Base-by-base conservation (phyloP, 2,329 filamentous ascomycete genomes). In the Alternaria longipes region DNA sequence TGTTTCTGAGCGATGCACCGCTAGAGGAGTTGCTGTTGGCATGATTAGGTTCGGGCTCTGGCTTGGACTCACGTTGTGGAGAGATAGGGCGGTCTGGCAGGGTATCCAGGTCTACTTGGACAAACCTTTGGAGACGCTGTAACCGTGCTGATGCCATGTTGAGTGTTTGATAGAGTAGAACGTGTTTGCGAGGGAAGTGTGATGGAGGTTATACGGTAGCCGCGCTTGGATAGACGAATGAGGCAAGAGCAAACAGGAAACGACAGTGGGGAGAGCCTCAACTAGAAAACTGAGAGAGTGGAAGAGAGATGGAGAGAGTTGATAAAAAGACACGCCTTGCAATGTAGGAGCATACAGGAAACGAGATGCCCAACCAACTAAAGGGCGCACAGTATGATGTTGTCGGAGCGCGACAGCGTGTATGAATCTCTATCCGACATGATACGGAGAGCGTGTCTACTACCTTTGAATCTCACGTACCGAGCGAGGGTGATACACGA, bases 101-200 rank as follows among this genome's bases (percentile, higher is more conserved):
- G 9, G 69, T 67, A 32, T 70, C 56, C 5, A 78, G 32, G 44
- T 78, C 70, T 26, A 56, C 34, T 28, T 71, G 53, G 0, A 70
- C 42, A 5, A 72, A 60, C 44, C 60, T 61, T 41, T 58, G 58
- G 9, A 78, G 65, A 6, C 69, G 71, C 32, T 69, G 62, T 11
- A 78, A 66, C 22, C 71, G 72, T 12, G 64, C 64, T 8, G 64
- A 49, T 24, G 65, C 54, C 74, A 76, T 76, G 45, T 24, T 66
- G 58, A 44, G 11, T n/a, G 32, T 30, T n/a, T 44, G 57, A 45
- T 18, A 55, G 42, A n/a, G 14, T 16, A 24, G 18, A 26, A 20
- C 16, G 41, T 44, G 54, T 45, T 49, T 53, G 54, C 9, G 22
- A 44, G 9, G 14, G 47, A 28, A 54, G 42, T 40, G 45, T 22